Evolutionary conservation across 148 eudicot species (phyloP), one percentile per base, ranked within the genome.

Genomic region (Gaultheria prostrata): DNA sequence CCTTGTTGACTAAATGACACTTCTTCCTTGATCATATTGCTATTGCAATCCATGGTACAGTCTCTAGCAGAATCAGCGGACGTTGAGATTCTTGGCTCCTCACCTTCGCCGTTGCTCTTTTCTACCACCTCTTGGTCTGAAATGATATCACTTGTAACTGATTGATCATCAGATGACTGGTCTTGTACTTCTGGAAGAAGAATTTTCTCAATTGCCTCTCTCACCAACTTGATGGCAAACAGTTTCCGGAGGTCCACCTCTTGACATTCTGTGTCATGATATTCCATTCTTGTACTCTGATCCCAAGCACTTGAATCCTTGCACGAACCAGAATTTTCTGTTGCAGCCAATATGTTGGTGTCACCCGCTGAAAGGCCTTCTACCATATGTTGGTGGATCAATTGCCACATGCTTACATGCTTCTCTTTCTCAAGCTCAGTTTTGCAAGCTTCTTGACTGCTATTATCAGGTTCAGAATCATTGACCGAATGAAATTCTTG

Each of bases 191-290:
- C 93, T 48, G 93, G 93, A 61, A 91, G 91, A 81, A 95, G 90
- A 85, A 95, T 91, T 85, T 90, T 94, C 83, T 87, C 88, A 48
- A 95, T 89, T 74, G 98, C 98, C 82, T 94, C 97, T 83, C 92
- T 85, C 39, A 95, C 98, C 30, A 95, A 86, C 90, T 94, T 94
- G 81, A 92, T 87, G 15, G 95, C 98, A 86, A 89, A 90, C 61
- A 90, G 83, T 80, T 93, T 92, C 49, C 90, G 90, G 49, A 89
- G 57, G 83, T 95, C 94, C 72, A 84, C 81, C 70, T 86, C 91
- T 86, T 88, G 89, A 81, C 76, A 54, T 56, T 82, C 87, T 50
- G 84, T 80, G 73, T 86, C 86, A 76, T 77, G 75, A 83, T 73
- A 80, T 61, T 84, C 83, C 45, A 45, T 73, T 57, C 56, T 83